A percentile compares a stretch with the other conserved stretches of the same genome.
phyloP scores from a whole-genome alignment of 352 stramenopile species.

The Porosira glacialis region DNA sequence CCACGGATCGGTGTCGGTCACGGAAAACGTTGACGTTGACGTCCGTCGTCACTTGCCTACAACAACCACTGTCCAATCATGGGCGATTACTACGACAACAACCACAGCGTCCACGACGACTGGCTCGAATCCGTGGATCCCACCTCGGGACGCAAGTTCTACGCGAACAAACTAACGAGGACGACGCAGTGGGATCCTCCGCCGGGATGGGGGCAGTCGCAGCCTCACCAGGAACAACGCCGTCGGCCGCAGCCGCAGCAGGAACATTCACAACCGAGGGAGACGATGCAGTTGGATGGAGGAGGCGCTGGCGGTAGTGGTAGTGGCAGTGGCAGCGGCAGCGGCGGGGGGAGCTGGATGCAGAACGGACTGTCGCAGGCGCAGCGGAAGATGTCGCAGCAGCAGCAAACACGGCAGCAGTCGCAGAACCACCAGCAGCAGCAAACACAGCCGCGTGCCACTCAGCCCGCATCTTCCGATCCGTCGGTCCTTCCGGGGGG shows the following conservation, averaged over 20 bases:
- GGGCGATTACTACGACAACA: background rate
- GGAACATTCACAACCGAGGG: no score
- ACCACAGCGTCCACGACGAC: no score
- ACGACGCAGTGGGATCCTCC: slow-evolving; percentile 78
- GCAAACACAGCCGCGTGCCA: no score
- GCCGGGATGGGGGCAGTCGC: slow-evolving; percentile 46
- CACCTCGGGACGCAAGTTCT: slow-evolving; percentile 61
- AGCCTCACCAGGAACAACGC: no score
- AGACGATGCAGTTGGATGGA: slow-evolving; percentile 4
- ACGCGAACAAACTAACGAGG: slow-evolving; percentile 69
- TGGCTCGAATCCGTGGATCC: slow-evolving; percentile 74
- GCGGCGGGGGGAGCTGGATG: background rate
- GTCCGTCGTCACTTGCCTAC: no score
- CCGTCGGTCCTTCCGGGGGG: slow-evolving; percentile 41
- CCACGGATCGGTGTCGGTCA: no score
- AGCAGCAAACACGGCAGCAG: slow-evolving; percentile 4
- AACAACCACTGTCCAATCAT: no score
- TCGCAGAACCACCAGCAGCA: background rate
- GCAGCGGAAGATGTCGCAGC: background rate
- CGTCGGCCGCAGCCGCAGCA: no score
- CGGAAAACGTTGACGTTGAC: no score
- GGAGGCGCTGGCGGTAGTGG: background rate
- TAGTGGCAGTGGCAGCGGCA: slow-evolving; percentile 1
- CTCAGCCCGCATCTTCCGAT: no score
- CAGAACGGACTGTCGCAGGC: background rate